phyloP scores from a whole-genome alignment of 2,329 filamentous ascomycete genomes.

The Colletotrichum ledebouriae region DNA sequence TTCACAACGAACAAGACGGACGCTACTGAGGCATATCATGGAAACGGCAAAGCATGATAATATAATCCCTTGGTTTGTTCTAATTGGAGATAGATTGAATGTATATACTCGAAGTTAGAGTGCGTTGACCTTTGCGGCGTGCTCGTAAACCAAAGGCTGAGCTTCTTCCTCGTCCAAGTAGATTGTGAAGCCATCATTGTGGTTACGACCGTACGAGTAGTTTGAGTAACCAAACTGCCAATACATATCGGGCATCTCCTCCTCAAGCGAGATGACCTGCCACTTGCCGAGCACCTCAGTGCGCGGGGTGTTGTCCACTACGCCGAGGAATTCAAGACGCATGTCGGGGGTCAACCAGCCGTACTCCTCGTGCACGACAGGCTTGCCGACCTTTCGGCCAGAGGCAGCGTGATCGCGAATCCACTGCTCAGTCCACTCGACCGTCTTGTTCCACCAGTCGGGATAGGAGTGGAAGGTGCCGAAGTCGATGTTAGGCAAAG shows the following conservation, averaged over 20 bases:
- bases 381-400: conserved; percentile 59
- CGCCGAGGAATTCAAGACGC: conserved; percentile 60
- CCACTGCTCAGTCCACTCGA: conserved; percentile 67
- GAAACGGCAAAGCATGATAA: too few relatives aligned
- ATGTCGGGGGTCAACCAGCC: conserved; percentile 66
- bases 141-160: conserved; percentile 57
- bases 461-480: conserved; percentile 69
- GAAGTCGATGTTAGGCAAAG: conserved; percentile 64
- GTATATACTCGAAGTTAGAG: conserved; percentile 5
- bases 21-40: not conserved
- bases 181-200: conserved; percentile 70
- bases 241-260: conserved; percentile 66
- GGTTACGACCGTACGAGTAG: conserved; percentile 66
- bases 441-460: conserved; percentile 67
- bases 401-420: conserved; percentile 65
- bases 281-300: conserved; percentile 61
- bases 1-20: not conserved
- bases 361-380: conserved; percentile 69
- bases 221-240: conserved; percentile 68
- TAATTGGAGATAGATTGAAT: not conserved
- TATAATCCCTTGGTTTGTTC: too few relatives aligned
- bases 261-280: conserved; percentile 62
- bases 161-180: conserved; percentile 65
- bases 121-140: conserved; percentile 57
- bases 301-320: conserved; percentile 58